Evolutionary conservation across 768 basidiomycete species (phyloP).

Genomic region (Calocera viscosa): DNA sequence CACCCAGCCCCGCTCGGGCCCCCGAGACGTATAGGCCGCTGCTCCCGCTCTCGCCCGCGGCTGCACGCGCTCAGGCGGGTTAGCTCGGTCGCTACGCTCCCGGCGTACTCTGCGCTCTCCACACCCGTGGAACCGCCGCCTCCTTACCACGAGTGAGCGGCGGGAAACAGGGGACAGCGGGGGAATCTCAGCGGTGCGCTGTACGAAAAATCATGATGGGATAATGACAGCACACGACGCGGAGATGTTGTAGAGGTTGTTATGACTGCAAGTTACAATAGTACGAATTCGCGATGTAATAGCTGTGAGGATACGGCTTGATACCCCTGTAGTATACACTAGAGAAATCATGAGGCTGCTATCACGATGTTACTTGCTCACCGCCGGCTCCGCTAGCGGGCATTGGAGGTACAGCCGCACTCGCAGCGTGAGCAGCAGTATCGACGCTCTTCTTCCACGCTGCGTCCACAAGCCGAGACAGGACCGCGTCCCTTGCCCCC

Average conservation of each 20-base stretch:
- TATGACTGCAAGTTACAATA: too few relatives aligned
- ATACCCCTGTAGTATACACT: too few relatives aligned
- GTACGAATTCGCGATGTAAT: too few relatives aligned
- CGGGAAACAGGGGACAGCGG: not conserved
- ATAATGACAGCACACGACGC: too few relatives aligned
- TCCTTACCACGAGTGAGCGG: not conserved
- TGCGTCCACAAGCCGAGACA: conserved; percentile 60
- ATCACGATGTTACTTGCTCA: too few relatives aligned
- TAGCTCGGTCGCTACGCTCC: not conserved
- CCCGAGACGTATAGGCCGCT: not conserved
- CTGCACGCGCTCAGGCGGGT: not conserved
- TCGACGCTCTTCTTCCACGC: conserved; percentile 20
- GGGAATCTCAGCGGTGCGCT: not conserved
- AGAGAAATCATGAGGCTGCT: too few relatives aligned
- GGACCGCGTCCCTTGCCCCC: conserved; percentile 37
- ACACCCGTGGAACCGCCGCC: not conserved
- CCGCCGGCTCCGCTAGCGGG: not conserved
- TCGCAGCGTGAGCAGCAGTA: not conserved
- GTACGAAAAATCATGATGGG: too few relatives aligned
- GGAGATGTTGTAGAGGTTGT: too few relatives aligned
- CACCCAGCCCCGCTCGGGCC: not conserved
- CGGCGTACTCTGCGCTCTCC: not conserved
- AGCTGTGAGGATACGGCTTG: too few relatives aligned
- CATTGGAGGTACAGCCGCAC: not conserved
- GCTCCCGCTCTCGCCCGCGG: not conserved